Conservation (phyloP, 169 alveolate genomes). For the Babesia caballi region DNA sequence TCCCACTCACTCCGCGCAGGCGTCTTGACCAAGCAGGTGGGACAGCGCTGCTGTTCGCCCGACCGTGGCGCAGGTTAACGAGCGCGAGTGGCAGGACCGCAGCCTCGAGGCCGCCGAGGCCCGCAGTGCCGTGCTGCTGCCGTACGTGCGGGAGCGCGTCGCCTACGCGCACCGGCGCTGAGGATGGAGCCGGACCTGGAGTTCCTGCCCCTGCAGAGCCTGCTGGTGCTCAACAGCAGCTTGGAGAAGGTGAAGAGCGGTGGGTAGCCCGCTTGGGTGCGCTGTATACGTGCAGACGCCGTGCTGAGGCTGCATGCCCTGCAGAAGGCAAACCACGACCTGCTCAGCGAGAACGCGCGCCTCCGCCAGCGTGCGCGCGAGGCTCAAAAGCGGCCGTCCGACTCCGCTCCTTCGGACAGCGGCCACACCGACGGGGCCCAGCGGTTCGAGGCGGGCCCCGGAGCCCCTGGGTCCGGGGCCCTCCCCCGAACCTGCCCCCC, state of each 20-base stretch:
- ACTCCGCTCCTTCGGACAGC: neutral
- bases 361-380: constrained; percentile 29
- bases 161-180: constrained; percentile 32
- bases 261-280: neutral
- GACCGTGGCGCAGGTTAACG: neutral
- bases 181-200: constrained; percentile 48
- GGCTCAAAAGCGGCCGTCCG: neutral
- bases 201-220: constrained; percentile 13
- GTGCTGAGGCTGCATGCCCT: constrained; percentile 38
- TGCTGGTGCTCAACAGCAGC: constrained; percentile 20
- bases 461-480: neutral
- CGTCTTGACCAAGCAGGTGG: constrained; percentile 1
- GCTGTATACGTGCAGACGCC: constrained; percentile 1
- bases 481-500: neutral
- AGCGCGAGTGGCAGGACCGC: constrained; percentile 9
- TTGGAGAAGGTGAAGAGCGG: constrained; percentile 23
- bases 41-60: neutral
- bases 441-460: neutral
- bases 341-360: constrained; percentile 35
- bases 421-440: neutral
- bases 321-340: constrained; percentile 50
- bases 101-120: constrained; percentile 13
- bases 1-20: neutral
- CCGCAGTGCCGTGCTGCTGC: constrained; percentile 19
- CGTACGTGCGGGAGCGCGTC: constrained; percentile 33